Conservation (phyloP, 345 rosid species). For the Linum usitatissimum region DNA sequence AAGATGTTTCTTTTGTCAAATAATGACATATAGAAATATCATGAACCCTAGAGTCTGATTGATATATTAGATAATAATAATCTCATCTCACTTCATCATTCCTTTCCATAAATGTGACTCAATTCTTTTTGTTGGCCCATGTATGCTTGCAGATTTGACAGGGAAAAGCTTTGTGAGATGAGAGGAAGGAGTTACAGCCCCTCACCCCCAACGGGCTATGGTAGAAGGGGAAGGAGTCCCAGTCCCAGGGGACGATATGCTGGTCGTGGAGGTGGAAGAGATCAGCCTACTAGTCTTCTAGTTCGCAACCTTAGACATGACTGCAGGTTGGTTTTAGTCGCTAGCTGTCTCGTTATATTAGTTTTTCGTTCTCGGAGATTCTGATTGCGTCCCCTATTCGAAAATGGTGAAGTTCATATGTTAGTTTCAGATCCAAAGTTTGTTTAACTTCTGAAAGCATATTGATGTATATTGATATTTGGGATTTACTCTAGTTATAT, state of each 20-base stretch:
- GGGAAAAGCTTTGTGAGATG: background rate
- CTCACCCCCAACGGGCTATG: background rate
- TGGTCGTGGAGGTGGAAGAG: background rate
- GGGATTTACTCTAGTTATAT: too few species aligned
- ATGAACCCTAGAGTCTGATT: too few species aligned
- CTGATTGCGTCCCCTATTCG: too few species aligned
- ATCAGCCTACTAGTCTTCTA: conserved; percentile 3
- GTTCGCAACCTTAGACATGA: conserved; percentile 3
- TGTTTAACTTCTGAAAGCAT: too few species aligned
- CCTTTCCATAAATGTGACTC: background rate
- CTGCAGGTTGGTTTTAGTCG: background rate
- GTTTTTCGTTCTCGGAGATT: too few species aligned
- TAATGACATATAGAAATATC: too few species aligned
- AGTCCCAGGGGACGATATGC: conserved; percentile 4
- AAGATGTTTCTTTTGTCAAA: too few species aligned
- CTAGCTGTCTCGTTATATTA: background rate
- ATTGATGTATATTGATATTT: too few species aligned
- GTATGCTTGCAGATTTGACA: background rate
- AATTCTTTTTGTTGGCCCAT: background rate
- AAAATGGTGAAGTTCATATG: too few species aligned
- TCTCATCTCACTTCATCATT: too few species aligned
- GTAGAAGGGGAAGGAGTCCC: conserved; percentile 1
- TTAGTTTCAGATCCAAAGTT: too few species aligned
- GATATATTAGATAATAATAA: too few species aligned
- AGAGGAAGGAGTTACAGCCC: conserved; percentile 6